Evolutionary conservation across 225 moss, liverwort and hornwort genomes (phyloP), one percentile per base, ranked within the genome.

Genomic region (Neckera pumila): DNA sequence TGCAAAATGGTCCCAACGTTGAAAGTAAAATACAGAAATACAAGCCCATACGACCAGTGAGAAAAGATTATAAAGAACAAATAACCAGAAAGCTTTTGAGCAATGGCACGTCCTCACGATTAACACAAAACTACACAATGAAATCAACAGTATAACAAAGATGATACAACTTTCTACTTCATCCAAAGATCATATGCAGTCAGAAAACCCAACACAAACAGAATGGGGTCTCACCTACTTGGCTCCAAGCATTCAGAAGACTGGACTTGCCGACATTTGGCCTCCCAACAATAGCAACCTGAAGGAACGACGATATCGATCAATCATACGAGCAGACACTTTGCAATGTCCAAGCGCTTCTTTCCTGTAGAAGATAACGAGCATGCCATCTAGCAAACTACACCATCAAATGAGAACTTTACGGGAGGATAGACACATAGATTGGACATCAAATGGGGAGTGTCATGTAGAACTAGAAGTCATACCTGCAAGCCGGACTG

Each of bases 231-330:
- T 92, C 95, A 98, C 98, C 98, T 96, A 98, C 97, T 97, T 98
- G 96, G 95, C 97, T 98, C 98, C 98, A 98, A 87, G 95, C 95
- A 93, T 97, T 98, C 85, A 97, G 85, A 57, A 98, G 94, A 89
- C 97, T 97, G 7, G 98, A 97, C 90, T 98, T 98, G 87, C 96
- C 95, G 43, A 98, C 97, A 78, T 98, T 98, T 91, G 97, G 98
- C 84, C 97, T 96, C 45, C 97, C 97, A 87, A 98, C 95, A 28
- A 98, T 97, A 43, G 98, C 97, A 84, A 98, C 93, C 95, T 98
- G 93, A 43, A 88, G 58, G 31, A 87, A 77, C 45, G 13, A 90
- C 77, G 89, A 80, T 40, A 60, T 72, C 45, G 54, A 58, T 63
- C 79, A 28, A 85, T n/a, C 66, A 80, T 59, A 51, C 14, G 54